phyloP scores from a whole-genome alignment of 495 filamentous ascomycete species.

The Elasticomyces elasticus region DNA sequence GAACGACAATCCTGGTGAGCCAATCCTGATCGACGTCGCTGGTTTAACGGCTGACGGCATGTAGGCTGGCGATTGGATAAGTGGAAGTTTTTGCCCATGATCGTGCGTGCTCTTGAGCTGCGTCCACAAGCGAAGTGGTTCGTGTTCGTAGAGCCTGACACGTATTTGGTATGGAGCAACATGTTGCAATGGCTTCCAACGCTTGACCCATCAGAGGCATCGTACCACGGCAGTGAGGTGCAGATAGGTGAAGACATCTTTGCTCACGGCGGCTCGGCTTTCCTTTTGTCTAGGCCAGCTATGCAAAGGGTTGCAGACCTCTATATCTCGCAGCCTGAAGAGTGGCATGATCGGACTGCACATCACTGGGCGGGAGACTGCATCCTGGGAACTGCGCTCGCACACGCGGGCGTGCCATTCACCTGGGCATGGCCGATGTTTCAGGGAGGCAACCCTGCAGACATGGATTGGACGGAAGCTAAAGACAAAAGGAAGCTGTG shows the following conservation, averaged over 20 bases:
- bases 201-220: constrained; percentile 37
- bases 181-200: constrained; percentile 44
- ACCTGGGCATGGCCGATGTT: constrained; percentile 12
- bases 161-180: constrained; percentile 55
- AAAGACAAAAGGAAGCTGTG: constrained; percentile 4
- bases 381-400: constrained; percentile 12
- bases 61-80: constrained; percentile 60
- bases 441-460: constrained; percentile 11
- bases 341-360: constrained; percentile 7
- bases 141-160: constrained; percentile 60
- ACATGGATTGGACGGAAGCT: background rate
- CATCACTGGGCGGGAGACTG: constrained; percentile 18
- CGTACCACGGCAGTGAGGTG: constrained; percentile 43
- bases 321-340: constrained; percentile 1
- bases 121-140: constrained; percentile 50
- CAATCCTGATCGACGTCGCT: too few relatives aligned
- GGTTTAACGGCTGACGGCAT: too few relatives aligned
- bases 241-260: constrained; percentile 35
- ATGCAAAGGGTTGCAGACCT: constrained; percentile 22
- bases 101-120: constrained; percentile 37
- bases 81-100: constrained; percentile 63
- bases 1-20: constrained; percentile 31
- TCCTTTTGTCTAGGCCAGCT: constrained; percentile 41
- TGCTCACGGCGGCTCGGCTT: constrained; percentile 47
- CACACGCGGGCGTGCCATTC: constrained; percentile 4